A percentile compares a stretch with the other conserved stretches of the same genome.
These are phyloP conservation scores for Agrocybe pediades DNA, from an alignment of 768 basidiomycete species.

Conservation along the genomic window DNA sequence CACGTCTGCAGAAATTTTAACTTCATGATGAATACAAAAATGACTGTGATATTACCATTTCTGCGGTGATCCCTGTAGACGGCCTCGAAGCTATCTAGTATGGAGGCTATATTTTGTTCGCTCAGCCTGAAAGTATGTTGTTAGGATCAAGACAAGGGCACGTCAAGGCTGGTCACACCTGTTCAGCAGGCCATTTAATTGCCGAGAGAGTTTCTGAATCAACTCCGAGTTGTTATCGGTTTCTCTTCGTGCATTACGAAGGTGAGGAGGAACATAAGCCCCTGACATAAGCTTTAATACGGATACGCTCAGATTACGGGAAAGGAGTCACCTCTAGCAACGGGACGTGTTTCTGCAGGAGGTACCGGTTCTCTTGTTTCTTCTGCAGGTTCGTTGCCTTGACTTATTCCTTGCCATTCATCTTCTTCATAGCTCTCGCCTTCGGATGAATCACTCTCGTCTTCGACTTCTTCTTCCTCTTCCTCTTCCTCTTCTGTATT, in stretches of 20 bases:
- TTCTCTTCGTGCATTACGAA: slow-evolving; percentile 44
- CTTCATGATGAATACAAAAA: slow-evolving; percentile 45
- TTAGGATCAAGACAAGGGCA: background rate
- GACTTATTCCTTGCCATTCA: slow-evolving; percentile 35
- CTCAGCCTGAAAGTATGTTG: slow-evolving; percentile 61
- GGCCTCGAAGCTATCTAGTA: slow-evolving; percentile 73
- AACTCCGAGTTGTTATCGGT: slow-evolving; percentile 36
- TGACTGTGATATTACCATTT: slow-evolving; percentile 54
- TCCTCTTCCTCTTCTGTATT: slow-evolving; percentile 10
- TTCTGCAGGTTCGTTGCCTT: slow-evolving; percentile 17
- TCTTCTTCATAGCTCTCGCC: slow-evolving; percentile 26
- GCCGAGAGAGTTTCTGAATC: slow-evolving; percentile 62
- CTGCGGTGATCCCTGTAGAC: slow-evolving; percentile 76
- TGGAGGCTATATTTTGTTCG: slow-evolving; percentile 82
- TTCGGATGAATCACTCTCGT: slow-evolving; percentile 14
- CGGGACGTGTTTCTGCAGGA: slow-evolving; percentile 2
- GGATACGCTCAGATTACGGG: background rate
- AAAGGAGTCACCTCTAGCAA: slow-evolving; percentile 12
- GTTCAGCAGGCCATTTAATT: slow-evolving; percentile 87
- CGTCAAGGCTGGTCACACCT: slow-evolving; percentile 44
- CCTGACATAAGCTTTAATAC: slow-evolving; percentile 24
- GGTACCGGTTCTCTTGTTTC: background rate
- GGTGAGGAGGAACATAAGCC: slow-evolving; percentile 82
- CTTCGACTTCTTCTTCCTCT: slow-evolving; percentile 17
- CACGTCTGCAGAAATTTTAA: slow-evolving; percentile 57